phyloP scores from a whole-genome alignment of 768 basidiomycete genomes.

The Exsudoporus frostii region DNA sequence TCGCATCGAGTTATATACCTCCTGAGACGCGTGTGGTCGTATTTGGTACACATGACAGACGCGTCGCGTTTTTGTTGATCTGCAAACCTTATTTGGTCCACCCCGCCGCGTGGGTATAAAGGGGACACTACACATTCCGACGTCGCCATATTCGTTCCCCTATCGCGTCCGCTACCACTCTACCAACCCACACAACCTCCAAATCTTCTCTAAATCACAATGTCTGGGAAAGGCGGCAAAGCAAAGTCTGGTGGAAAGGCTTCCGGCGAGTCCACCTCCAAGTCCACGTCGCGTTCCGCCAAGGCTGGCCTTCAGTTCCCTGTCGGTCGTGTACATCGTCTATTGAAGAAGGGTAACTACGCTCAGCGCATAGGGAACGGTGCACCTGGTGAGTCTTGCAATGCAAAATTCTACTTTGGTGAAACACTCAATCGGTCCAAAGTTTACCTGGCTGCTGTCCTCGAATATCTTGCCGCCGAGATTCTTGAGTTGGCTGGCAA shows the following conservation, averaged over 20 bases:
- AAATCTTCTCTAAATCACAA: slow-evolving; percentile 11
- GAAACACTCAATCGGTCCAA: not conserved
- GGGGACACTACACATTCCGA: not conserved
- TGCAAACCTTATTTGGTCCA: slow-evolving; percentile 32
- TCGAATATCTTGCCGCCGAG: slow-evolving; percentile 61
- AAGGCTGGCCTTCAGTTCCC: slow-evolving; percentile 46
- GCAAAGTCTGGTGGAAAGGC: slow-evolving; percentile 68
- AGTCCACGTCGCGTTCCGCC: slow-evolving; percentile 38
- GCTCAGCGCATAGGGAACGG: slow-evolving; percentile 55
- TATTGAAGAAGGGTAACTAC: slow-evolving; percentile 59
- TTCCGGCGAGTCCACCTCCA: slow-evolving; percentile 31
- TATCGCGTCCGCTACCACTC: not conserved
- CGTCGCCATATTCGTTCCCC: slow-evolving; percentile 7
- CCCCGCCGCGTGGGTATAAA: slow-evolving; percentile 29
- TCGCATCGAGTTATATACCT: slow-evolving; percentile 16
- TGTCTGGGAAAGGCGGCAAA: slow-evolving; percentile 50
- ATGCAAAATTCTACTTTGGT: no score
- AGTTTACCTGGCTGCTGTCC: slow-evolving; percentile 60
- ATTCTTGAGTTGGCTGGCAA: slow-evolving; percentile 62
- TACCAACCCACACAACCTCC: not conserved
- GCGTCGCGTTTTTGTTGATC: slow-evolving; percentile 40
- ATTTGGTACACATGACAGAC: slow-evolving; percentile 31
- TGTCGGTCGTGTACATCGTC: slow-evolving; percentile 61
- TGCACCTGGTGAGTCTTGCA: slow-evolving; percentile 37
- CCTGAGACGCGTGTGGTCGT: slow-evolving; percentile 36